These are phyloP conservation scores for Beauveria pseudobassiana DNA, from an alignment of 2,329 filamentous ascomycete species.

Conservation along the genomic window DNA sequence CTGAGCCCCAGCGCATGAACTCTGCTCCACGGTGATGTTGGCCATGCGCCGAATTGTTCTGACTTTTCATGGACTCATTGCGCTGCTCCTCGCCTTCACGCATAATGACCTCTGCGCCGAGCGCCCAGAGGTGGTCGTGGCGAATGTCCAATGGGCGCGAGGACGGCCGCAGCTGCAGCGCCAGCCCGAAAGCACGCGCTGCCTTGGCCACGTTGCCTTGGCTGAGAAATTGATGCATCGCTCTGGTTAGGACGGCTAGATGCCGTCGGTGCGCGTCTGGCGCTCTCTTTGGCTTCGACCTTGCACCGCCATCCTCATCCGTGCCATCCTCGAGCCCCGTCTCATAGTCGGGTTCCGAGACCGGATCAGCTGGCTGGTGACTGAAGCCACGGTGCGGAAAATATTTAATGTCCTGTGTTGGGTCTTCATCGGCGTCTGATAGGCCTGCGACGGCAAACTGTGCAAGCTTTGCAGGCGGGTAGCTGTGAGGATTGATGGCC, in stretches of 20 bases:
- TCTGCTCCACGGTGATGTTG: not conserved
- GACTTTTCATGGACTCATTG: not conserved
- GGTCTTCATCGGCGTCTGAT: conserved; percentile 35
- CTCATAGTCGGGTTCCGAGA: conserved; percentile 3
- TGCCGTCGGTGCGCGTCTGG: conserved; percentile 35
- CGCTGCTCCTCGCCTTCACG: conserved; percentile 40
- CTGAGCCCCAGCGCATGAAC: conserved; percentile 33
- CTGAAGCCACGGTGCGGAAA: conserved; percentile 44
- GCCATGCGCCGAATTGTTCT: not conserved
- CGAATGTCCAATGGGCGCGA: conserved; percentile 57
- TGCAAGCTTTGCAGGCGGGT: conserved; percentile 41
- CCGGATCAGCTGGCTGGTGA: not conserved
- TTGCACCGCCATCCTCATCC: conserved; percentile 57
- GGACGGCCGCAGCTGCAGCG: conserved; percentile 48
- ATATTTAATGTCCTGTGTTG: conserved; percentile 29
- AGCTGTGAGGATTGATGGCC: conserved; percentile 45
- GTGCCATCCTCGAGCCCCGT: conserved; percentile 33
- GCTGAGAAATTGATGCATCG: conserved; percentile 66
- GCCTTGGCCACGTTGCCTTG: conserved; percentile 65
- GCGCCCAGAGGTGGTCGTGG: conserved; percentile 64
- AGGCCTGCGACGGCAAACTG: conserved; percentile 50
- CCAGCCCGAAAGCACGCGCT: conserved; percentile 64
- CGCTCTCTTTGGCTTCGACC: conserved; percentile 27
- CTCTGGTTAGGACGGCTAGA: conserved; percentile 57
- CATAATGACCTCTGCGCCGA: conserved; percentile 79